Conservation (phyloP, 257 asterid species). For the Prunella vulgaris region DNA sequence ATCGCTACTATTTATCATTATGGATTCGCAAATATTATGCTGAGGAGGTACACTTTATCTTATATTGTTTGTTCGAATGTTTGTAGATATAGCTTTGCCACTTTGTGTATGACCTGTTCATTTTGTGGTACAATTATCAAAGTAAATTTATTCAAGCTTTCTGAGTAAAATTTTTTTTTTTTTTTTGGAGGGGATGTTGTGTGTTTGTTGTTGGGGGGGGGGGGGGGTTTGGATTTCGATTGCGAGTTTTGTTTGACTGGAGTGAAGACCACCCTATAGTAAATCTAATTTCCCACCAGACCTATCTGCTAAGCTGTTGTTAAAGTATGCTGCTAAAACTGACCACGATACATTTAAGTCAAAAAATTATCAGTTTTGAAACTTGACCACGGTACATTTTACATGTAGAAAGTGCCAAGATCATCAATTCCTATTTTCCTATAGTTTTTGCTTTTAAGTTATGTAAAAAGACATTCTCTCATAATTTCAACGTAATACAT, state of each 20-base stretch:
- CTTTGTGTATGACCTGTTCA: background rate
- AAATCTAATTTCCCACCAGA: background rate
- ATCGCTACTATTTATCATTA: slow-evolving; percentile 83
- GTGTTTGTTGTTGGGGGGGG: no score
- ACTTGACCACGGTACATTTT: background rate
- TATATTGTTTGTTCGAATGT: background rate
- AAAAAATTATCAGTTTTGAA: background rate
- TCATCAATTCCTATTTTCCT: background rate
- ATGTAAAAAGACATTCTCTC: background rate
- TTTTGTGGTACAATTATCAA: background rate
- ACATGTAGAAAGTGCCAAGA: background rate
- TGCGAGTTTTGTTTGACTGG: background rate
- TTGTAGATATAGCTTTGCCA: background rate
- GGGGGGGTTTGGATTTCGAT: background rate
- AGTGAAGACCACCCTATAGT: background rate
- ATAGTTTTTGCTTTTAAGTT: background rate
- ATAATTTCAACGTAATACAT: background rate
- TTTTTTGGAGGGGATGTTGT: no score
- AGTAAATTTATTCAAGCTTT: background rate
- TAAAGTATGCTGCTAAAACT: no score
- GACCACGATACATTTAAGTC: no score
- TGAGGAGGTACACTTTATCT: slow-evolving; percentile 56
- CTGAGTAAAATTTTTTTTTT: background rate
- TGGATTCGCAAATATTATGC: slow-evolving; percentile 93
- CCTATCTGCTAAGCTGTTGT: background rate